A percentile compares a stretch with the other conserved stretches of the same genome.
phyloP scores from a whole-genome alignment of 2,329 filamentous ascomycete species.

The Byssoonygena ceratinophila region DNA sequence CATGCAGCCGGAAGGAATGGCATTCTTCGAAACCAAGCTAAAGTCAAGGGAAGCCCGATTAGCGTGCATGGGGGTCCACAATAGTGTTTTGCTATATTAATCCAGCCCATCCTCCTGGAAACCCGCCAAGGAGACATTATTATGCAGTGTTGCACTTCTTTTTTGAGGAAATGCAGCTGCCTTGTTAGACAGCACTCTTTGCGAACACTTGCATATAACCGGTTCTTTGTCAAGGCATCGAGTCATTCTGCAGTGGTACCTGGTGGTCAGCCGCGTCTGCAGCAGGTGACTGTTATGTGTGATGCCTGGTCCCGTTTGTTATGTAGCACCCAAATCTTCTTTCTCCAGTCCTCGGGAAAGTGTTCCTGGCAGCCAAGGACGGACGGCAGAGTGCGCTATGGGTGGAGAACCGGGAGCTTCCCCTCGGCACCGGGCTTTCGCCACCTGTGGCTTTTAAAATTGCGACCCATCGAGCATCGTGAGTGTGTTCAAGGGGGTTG shows the following conservation, averaged over 20 bases:
- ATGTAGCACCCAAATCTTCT: not conserved
- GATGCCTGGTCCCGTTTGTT: not conserved
- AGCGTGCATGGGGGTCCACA: not conserved
- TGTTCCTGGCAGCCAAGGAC: slow-evolving; percentile 7
- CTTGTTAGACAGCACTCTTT: not conserved
- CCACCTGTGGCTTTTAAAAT: slow-evolving; percentile 1
- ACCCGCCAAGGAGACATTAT: not conserved
- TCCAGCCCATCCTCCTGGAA: not conserved
- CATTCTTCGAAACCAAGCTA: not conserved
- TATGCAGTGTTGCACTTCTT: not conserved
- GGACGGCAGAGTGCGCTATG: slow-evolving; percentile 3
- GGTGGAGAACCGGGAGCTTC: slow-evolving; percentile 1
- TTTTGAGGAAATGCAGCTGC: not conserved
- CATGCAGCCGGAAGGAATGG: not conserved
- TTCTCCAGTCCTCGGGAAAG: not conserved
- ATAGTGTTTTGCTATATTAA: not conserved
- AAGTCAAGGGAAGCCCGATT: not conserved
- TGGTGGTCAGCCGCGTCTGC: too few species aligned
- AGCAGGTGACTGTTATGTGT: too few species aligned
- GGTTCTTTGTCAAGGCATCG: not conserved
- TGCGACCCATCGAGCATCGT: not conserved
- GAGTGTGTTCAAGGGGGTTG: not conserved
- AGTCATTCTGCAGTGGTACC: not conserved
- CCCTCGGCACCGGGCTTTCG: not conserved
- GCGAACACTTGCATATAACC: not conserved